Evolutionary conservation across 805 yeast species (phyloP), one percentile per base, ranked within the genome.

Genomic region (Suhomyces emberorum): DNA sequence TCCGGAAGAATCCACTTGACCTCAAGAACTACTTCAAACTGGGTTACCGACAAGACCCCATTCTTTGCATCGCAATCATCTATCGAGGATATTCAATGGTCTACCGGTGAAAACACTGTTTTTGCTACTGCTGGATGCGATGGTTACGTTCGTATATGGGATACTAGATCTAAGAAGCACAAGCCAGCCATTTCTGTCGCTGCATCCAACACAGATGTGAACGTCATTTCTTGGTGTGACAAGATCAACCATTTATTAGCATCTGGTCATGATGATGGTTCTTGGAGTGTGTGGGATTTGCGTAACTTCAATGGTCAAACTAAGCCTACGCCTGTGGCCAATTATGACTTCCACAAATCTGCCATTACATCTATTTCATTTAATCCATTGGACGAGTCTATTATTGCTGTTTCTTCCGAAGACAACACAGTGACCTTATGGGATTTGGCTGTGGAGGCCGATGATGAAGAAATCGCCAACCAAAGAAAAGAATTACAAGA

Each of bases 371-470:
- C 96, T 4, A 88, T 93, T 46, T 82, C 91, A 43, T 93, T 91
- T 73, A 89, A 89, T 57, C 98, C 98, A 33, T 70, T 82, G 47
- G 98, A 93, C 59, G 98, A 93, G 63, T 87, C 96, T 0, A 88
- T 89, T 44, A 76, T 93, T 37, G 98, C 98, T 1, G 97, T 91
- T 12, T 88, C 95, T 3, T 86, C 95, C 1, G 98, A 89, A 58
- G 98, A 93, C 63, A 88, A 88, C 60, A 93, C 98, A 4, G 97
- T 93, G 7, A 88, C 97, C 1, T 69, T 93, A 47, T 93, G 98
- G 98, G 98, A 93, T 68, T 73, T 93, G 59, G 91, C 97, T 9
- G 98, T 93, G 11, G 98, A 93, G 67, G 98, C 98, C 3, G 98
- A 89, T 61, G 98, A 93, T 57, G 98, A 91, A 57, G 98, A 91